Conservation (phyloP, 805 yeast genomes). For the Groenewaldozyma tartarivorans region DNA sequence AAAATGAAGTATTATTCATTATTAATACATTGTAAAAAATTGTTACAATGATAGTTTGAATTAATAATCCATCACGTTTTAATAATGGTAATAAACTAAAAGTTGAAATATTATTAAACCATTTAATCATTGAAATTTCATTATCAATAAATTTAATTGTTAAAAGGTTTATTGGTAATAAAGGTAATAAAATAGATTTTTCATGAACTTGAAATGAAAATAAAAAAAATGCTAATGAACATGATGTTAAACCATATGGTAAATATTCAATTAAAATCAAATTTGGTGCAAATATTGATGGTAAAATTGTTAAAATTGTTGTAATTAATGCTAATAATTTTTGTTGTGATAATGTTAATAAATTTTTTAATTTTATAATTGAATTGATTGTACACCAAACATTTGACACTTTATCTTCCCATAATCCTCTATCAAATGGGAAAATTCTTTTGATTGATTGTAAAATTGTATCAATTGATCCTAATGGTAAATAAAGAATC, state of each 20-base stretch:
- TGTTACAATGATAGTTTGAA: conserved; percentile 61
- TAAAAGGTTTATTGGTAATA: conserved; percentile 72
- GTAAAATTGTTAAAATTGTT: conserved; percentile 39
- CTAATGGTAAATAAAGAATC: conserved; percentile 51
- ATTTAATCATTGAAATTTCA: conserved; percentile 63
- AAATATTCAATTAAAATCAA: conserved; percentile 31
- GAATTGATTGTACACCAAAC: conserved; percentile 94
- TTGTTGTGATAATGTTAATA: conserved; percentile 47
- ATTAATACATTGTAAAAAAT: conserved; percentile 54
- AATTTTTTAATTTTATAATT: conserved; percentile 54
- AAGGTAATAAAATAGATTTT: conserved; percentile 79
- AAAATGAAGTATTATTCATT: conserved; percentile 21
- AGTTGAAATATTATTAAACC: conserved; percentile 78
- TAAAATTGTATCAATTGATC: conserved; percentile 36
- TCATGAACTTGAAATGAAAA: conserved; percentile 97
- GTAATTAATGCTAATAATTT: conserved; percentile 38
- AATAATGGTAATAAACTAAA: conserved; percentile 87
- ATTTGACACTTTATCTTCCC: conserved; percentile 96
- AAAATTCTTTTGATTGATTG: conserved; percentile 66
- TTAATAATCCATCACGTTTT: conserved; percentile 57
- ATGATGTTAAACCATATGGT: conserved; percentile 69
- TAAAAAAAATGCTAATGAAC: conserved; percentile 79
- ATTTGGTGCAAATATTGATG: conserved; percentile 47
- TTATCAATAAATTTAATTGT: conserved; percentile 30
- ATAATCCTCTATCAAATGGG: conserved; percentile 87